A percentile compares a stretch with the other conserved stretches of the same genome.
These are phyloP conservation scores for Dalbergia cultrata DNA, from an alignment of 306 rosid genomes.

Conservation along the genomic window DNA sequence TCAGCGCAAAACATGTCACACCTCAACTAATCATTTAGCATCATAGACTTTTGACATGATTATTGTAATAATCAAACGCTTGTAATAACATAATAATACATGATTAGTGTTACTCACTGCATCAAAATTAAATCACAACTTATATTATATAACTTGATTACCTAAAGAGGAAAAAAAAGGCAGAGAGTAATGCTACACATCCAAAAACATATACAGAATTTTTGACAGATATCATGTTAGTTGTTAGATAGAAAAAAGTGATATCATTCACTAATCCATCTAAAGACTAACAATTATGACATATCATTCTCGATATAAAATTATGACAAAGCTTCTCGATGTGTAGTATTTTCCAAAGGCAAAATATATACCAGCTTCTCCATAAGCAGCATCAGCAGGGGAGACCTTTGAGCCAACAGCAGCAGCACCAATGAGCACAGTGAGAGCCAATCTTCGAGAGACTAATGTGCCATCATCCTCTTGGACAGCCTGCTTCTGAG, in stretches of 20 bases:
- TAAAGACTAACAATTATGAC: too few relatives aligned
- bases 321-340: too few relatives aligned
- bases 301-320: too few relatives aligned
- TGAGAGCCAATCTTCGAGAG: constrained; percentile 91
- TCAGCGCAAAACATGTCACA: too few relatives aligned
- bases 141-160: not conserved
- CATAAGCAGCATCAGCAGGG: constrained; percentile 97
- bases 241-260: too few relatives aligned
- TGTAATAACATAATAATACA: not conserved
- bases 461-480: constrained; percentile 56
- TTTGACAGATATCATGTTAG: too few relatives aligned
- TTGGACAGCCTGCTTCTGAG: constrained; percentile 70
- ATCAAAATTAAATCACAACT: not conserved
- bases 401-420: constrained; percentile 87
- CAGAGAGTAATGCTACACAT: not conserved
- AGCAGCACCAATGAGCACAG: constrained; percentile 88
- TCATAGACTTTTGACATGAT: too few relatives aligned
- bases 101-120: not conserved
- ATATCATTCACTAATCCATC: too few relatives aligned
- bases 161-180: not conserved
- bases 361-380: constrained; percentile 82
- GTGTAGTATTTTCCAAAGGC: too few relatives aligned
- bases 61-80: too few relatives aligned
- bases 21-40: not conserved
- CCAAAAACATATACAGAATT: too few relatives aligned